Evolutionary conservation across 805 yeast species (phyloP), one percentile per base, ranked within the genome.

Genomic region (Yarrowia keelungensis): DNA sequence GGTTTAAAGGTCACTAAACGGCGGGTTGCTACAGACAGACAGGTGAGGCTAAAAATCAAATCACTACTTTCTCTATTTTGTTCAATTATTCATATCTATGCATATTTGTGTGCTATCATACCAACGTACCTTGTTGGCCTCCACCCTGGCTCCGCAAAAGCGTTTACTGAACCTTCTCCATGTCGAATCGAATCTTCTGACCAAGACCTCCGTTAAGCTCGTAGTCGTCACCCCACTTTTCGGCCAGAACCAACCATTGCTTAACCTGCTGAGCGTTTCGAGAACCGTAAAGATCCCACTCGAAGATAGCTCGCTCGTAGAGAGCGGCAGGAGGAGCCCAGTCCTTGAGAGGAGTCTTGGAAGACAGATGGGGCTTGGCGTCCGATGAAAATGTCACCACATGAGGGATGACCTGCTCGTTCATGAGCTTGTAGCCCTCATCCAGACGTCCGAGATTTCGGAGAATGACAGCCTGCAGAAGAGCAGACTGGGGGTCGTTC

Each of bases 271-370:
- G 79, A 47, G 85, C 76, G 0, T 87, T 86, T 3, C 78, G 78
- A 68, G 82, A 74, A 9, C 89, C 89, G 5, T 80, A 72, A 56
- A 81, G 72, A 71, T 84, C 82, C 98, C 98, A 94, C 61, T 86
- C 85, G 75, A 90, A 90, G 72, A 92, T 83, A 0, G 95, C 92
- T 71, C 88, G 84, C 77, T 93, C 98, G 76, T 92, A 92, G 14
- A 92, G 77, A 0, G 94, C 91, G 0, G 94, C 87, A 9, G 98
- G 97, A 71, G 91, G 91, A 32, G 90, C 80, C 90, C 97, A 93
- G 49, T 97, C 97, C 73, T 92, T 87, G 74, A 81, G 86, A 72
- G 74, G 73, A 65, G 85, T 82, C 70, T 79, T 75, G 71, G 79
- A 76, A n/a, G 65, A 59, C 47, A 62, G 38, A 10, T 71, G 72